Evolutionary conservation across 768 basidiomycete genomes (phyloP).

Genomic region (Lyophyllum semitale): DNA sequence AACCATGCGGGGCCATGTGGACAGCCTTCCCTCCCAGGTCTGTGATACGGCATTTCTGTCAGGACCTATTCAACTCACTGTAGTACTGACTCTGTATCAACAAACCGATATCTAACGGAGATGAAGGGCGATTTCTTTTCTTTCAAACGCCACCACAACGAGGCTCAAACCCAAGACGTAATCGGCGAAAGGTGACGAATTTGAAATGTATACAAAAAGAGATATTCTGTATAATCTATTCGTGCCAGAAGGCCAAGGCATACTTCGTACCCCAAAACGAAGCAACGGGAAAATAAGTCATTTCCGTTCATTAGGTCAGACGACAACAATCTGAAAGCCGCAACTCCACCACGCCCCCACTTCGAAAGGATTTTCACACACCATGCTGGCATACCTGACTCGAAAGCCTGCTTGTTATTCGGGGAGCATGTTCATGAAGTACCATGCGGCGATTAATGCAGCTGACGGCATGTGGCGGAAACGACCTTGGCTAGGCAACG

Average conservation of each 20-base stretch:
- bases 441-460: background rate
- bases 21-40: too few species aligned
- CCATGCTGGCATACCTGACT: background rate
- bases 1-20: too few species aligned
- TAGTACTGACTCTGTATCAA: too few species aligned
- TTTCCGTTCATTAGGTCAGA: background rate
- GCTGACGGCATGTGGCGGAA: background rate
- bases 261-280: background rate
- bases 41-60: background rate
- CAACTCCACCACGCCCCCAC: background rate
- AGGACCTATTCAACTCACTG: background rate
- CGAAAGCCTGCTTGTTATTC: background rate
- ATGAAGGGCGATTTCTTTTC: background rate
- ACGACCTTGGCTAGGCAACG: background rate
- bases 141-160: background rate
- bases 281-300: background rate
- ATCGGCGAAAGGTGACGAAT: background rate
- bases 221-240: slow-evolving; percentile 3
- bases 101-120: too few species aligned
- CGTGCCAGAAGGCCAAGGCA: background rate
- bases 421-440: background rate
- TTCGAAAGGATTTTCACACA: background rate
- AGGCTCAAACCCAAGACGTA: background rate
- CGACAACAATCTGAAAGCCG: background rate
- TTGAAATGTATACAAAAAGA: slow-evolving; percentile 3